phyloP scores from a whole-genome alignment of 1,284 basidiomycete species.

The Boletus mariae region DNA sequence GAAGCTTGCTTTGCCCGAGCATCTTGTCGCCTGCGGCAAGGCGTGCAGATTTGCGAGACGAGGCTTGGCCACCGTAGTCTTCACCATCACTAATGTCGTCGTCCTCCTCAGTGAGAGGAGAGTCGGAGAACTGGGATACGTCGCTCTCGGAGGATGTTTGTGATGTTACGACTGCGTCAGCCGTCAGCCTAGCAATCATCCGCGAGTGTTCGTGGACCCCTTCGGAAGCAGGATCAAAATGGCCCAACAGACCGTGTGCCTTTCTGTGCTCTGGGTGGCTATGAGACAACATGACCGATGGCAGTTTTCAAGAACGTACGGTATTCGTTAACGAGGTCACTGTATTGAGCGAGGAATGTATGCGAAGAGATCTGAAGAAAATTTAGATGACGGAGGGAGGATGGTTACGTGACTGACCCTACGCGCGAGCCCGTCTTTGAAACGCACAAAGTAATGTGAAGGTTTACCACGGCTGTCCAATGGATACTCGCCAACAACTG shows the following conservation, averaged over 20 bases:
- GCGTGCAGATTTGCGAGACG: slow-evolving; percentile 28
- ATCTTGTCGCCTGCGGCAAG: slow-evolving; percentile 10
- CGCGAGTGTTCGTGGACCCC: slow-evolving; percentile 62
- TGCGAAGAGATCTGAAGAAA: slow-evolving; percentile 39
- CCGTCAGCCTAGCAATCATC: slow-evolving; percentile 36
- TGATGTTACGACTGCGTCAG: slow-evolving; percentile 8
- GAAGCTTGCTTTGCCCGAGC: slow-evolving; percentile 36
- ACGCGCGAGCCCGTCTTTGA: slow-evolving; percentile 53
- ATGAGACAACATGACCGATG: slow-evolving; percentile 10
- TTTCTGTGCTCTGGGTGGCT: slow-evolving; percentile 41
- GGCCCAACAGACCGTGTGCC: slow-evolving; percentile 37
- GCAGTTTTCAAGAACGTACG: slow-evolving; percentile 38
- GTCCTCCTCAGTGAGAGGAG: slow-evolving; percentile 24
- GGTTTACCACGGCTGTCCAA: slow-evolving; percentile 28
- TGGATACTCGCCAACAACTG: slow-evolving; percentile 57
- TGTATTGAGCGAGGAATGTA: slow-evolving; percentile 38
- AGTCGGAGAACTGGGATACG: slow-evolving; percentile 10
- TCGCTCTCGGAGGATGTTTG: slow-evolving; percentile 10
- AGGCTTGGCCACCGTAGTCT: slow-evolving; percentile 22
- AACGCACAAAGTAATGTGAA: slow-evolving; percentile 59
- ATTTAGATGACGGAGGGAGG: neutral
- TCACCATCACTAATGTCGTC: slow-evolving; percentile 32
- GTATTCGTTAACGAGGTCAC: slow-evolving; percentile 52
- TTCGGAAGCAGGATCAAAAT: slow-evolving; percentile 59
- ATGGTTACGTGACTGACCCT: slow-evolving; percentile 40